Evolutionary conservation across 2,329 filamentous ascomycete genomes (phyloP), one percentile per base, ranked within the genome.

Genomic region (Fusarium brevicatenulatum): DNA sequence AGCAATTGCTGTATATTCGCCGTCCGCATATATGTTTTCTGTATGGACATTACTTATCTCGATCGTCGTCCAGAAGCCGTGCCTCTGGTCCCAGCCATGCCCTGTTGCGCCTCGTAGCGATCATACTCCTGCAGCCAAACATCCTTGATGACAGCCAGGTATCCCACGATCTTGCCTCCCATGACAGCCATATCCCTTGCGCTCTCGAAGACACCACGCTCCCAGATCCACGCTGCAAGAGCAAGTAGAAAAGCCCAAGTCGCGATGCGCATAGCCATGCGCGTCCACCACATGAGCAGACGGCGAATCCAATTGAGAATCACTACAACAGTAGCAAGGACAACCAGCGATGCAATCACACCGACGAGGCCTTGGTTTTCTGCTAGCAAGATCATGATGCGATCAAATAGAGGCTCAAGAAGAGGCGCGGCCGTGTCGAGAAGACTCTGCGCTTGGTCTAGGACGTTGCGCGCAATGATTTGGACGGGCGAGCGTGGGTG

Each of bases 211-310:
- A 91, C 79, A 0, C 94, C 91, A 5, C 93, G 85, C 78, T 91
- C 90, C 81, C 87, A 92, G 7, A 92, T 85, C 68, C 87, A 86
- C 23, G 90, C 83, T 1, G 85, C 85, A 1, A 90, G 46, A 1
- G 86, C 85, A 9, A 86, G 82, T 5, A 95, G 74, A 4, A 84
- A 80, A 3, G 87, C 87, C 90, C 91, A 96, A 71, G 94, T 90
- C 4, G 88, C 80, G 46, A 94, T 74, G 30, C 88, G 83, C 71
- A 93, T 80, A 16, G 86, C 86, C 62, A 97, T 79, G n/a, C 88
- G 85, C 58, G 94, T 89, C 90, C 94, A 94, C 84, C 91, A 97
- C 78, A 94, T 84, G 65, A 97, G 86, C 25, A 94, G 83, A 68
- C 93, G 89, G 69, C 91, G 90, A 23, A 94, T 84, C 84, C 92